Percentiles rank a stretch among this genome's conserved stretches.
phyloP scores from a whole-genome alignment of 179 eudicot species.

The Beta corolliflora region DNA sequence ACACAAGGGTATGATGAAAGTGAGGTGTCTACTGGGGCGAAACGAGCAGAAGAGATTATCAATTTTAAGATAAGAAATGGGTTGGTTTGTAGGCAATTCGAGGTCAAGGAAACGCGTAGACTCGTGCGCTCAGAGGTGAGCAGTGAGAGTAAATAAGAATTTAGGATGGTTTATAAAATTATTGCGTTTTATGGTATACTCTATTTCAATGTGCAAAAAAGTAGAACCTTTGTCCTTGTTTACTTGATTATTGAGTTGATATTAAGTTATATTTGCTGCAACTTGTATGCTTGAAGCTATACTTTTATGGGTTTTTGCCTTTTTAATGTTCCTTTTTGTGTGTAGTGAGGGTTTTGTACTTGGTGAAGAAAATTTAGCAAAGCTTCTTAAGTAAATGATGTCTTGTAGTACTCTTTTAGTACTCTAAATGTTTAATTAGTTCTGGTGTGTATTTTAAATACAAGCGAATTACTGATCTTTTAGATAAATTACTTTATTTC shows the following conservation, averaged over 20 bases:
- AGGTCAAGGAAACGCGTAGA: conserved; percentile 79
- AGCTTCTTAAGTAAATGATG: background rate
- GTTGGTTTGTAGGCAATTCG: conserved; percentile 71
- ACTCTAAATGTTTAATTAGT: background rate
- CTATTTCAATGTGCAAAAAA: no score
- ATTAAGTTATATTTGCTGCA: background rate
- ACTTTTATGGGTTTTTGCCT: background rate
- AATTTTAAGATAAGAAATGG: conserved; percentile 58
- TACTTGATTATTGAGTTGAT: background rate
- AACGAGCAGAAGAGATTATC: conserved; percentile 76
- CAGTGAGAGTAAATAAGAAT: background rate
- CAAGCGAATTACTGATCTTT: background rate
- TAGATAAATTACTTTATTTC: background rate
- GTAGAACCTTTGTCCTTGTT: no score
- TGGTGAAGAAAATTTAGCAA: no score
- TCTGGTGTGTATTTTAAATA: background rate
- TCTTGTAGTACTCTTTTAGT: background rate
- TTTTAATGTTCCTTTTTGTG: background rate
- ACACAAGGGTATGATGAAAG: conserved; percentile 53
- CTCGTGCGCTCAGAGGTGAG: conserved; percentile 83
- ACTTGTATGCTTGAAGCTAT: background rate
- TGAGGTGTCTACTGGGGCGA: conserved; percentile 52
- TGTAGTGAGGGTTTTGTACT: background rate
- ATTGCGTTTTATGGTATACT: background rate
- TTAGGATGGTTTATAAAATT: background rate